Percentiles rank a stretch among this genome's conserved stretches.
These are phyloP conservation scores for Vitis rupestris DNA, from an alignment of 164 flowering plant genomes.

Conservation along the genomic window DNA sequence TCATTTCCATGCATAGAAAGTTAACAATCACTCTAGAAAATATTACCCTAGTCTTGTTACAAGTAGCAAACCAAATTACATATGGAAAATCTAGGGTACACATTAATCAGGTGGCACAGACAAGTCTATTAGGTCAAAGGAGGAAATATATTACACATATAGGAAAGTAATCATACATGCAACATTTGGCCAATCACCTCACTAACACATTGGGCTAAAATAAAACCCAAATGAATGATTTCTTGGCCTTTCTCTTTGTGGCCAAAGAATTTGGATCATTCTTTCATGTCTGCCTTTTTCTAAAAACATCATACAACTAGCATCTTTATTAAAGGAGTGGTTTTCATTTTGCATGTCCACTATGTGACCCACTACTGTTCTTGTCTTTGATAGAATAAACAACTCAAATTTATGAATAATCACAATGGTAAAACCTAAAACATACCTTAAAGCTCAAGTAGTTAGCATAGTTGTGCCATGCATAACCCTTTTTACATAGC, in stretches of 20 bases:
- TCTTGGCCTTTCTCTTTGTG: neutral
- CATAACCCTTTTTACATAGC: constrained; percentile 94
- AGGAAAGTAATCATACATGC: neutral
- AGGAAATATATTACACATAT: neutral
- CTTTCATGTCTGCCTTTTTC: neutral
- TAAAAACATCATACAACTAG: neutral
- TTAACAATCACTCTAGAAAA: constrained; percentile 24
- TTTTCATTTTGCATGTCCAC: neutral
- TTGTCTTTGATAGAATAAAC: neutral
- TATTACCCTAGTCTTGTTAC: constrained; percentile 12
- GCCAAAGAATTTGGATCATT: neutral
- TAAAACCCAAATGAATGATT: neutral
- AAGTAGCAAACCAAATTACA: neutral
- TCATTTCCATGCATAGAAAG: constrained; percentile 61
- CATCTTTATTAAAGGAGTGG: neutral
- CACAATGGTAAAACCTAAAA: constrained; percentile 1
- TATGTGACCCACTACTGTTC: neutral
- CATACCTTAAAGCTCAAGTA: constrained; percentile 80
- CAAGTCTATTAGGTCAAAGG: constrained; percentile 1
- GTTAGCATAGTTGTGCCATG: constrained; percentile 93
- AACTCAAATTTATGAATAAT: neutral
- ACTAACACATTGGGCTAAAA: neutral
- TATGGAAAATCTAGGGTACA: neutral
- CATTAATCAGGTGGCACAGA: neutral
- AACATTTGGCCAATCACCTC: neutral